Conservation (phyloP, 116 monocot species). For the Cymodocea nodosa region DNA sequence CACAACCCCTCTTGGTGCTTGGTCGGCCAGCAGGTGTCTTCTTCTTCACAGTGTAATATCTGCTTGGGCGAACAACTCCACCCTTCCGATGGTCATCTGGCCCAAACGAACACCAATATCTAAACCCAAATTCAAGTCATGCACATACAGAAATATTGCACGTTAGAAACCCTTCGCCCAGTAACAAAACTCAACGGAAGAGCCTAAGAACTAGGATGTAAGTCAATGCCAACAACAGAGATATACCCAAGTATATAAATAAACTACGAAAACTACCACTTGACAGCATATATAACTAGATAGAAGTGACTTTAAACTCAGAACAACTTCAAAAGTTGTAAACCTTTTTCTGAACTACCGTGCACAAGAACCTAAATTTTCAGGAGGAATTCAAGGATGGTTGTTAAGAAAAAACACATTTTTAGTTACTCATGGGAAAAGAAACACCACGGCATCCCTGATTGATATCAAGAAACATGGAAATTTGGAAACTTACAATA, state of each 20-base stretch:
- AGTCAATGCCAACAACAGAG: too few species aligned
- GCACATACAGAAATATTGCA: neutral
- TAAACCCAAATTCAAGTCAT: slow-evolving; percentile 9
- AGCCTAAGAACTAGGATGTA: too few species aligned
- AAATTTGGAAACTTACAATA: slow-evolving; percentile 43
- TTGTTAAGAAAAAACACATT: too few species aligned
- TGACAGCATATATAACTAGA: too few species aligned
- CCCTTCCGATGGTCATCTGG: slow-evolving; percentile 95
- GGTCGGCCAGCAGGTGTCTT: slow-evolving; percentile 88
- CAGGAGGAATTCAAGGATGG: too few species aligned
- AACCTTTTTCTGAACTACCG: too few species aligned
- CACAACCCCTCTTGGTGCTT: slow-evolving; percentile 94
- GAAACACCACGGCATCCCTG: neutral
- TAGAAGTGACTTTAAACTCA: too few species aligned
- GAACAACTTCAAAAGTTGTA: too few species aligned
- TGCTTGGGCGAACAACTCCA: slow-evolving; percentile 77
- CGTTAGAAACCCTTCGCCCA: neutral
- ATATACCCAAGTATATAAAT: too few species aligned
- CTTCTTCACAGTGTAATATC: slow-evolving; percentile 43
- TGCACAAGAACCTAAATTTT: too few species aligned
- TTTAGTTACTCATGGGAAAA: neutral
- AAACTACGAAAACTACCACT: too few species aligned
- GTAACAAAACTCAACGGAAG: too few species aligned
- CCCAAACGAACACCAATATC: slow-evolving; percentile 99
- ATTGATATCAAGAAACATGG: neutral